Evolutionary conservation across 306 rosid genomes (phyloP).

Genomic region (Leucaena leucocephala): DNA sequence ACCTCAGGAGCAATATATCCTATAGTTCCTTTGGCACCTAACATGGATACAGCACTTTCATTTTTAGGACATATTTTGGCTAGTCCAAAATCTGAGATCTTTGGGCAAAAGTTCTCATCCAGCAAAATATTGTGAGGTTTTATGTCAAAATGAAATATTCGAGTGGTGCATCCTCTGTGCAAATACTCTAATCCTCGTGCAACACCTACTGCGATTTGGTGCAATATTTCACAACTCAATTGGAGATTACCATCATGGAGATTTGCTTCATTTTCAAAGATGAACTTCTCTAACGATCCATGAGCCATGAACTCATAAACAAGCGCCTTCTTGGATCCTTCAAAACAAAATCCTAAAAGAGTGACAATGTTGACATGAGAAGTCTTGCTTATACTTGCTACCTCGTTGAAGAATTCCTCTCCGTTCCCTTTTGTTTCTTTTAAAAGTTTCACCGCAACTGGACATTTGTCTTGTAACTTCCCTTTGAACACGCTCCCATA

Average conservation of each 20-base stretch:
- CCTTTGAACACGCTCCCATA: conserved; percentile 39
- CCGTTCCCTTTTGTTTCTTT: conserved; percentile 30
- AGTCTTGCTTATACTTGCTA: conserved; percentile 31
- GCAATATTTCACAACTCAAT: conserved; percentile 28
- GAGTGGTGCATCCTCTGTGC: not conserved
- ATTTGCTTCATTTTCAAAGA: not conserved
- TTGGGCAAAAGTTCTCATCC: conserved; percentile 18
- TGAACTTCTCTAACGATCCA: conserved; percentile 40
- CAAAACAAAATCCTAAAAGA: conserved; percentile 26
- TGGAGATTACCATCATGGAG: not conserved
- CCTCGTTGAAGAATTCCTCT: conserved; percentile 45
- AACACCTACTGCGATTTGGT: conserved; percentile 25
- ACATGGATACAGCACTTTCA: conserved; percentile 18
- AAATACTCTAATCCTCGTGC: conserved; percentile 32
- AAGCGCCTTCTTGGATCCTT: conserved; percentile 23
- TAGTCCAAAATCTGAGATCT: conserved; percentile 41
- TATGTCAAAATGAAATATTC: conserved; percentile 6
- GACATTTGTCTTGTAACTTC: not conserved
- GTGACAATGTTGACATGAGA: conserved; percentile 32
- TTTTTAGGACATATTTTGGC: conserved; percentile 25
- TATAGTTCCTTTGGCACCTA: conserved; percentile 29
- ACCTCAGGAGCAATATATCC: conserved; percentile 51
- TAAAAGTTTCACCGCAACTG: conserved; percentile 32
- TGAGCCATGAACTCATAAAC: conserved; percentile 40
- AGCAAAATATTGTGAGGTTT: conserved; percentile 41